Conservation (phyloP, 305 asterid genomes). For the Fraxinus baroniana region DNA sequence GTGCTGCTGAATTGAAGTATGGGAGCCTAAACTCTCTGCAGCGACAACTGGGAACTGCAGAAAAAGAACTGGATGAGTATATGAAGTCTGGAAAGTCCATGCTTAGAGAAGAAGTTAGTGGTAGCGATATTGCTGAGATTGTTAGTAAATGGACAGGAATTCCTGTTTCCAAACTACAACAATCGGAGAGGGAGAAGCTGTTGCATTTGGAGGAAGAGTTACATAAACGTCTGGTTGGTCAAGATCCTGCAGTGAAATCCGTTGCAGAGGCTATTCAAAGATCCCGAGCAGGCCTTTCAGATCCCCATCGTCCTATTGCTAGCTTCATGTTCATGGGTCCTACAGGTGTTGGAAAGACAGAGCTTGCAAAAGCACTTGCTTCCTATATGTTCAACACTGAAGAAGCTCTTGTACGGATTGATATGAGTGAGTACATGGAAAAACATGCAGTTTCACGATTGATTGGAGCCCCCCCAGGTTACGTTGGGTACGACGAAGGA, state of each 20-base stretch:
- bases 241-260: constrained; percentile 82
- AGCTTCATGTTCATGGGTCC: constrained; percentile 99
- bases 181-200: constrained; percentile 85
- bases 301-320: constrained; percentile 95
- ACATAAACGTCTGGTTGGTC: constrained; percentile 83
- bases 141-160: constrained; percentile 98
- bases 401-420: constrained; percentile 89
- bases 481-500: constrained; percentile 94
- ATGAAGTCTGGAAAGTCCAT: constrained; percentile 86
- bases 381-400: constrained; percentile 85
- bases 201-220: constrained; percentile 80
- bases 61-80: constrained; percentile 73
- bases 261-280: constrained; percentile 92
- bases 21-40: constrained; percentile 86
- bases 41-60: constrained; percentile 84
- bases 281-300: constrained; percentile 94
- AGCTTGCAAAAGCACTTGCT: constrained; percentile 92
- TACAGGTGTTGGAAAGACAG: constrained; percentile 95
- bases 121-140: constrained; percentile 84
- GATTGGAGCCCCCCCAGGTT: constrained; percentile 97
- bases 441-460: constrained; percentile 90
- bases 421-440: constrained; percentile 98
- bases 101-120: constrained; percentile 93
- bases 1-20: constrained; percentile 93
- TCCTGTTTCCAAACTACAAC: constrained; percentile 83